A percentile compares a stretch with the other conserved stretches of the same genome.
phyloP scores from a whole-genome alignment of 352 stramenopile species.

The Globisporangium spinosum region DNA sequence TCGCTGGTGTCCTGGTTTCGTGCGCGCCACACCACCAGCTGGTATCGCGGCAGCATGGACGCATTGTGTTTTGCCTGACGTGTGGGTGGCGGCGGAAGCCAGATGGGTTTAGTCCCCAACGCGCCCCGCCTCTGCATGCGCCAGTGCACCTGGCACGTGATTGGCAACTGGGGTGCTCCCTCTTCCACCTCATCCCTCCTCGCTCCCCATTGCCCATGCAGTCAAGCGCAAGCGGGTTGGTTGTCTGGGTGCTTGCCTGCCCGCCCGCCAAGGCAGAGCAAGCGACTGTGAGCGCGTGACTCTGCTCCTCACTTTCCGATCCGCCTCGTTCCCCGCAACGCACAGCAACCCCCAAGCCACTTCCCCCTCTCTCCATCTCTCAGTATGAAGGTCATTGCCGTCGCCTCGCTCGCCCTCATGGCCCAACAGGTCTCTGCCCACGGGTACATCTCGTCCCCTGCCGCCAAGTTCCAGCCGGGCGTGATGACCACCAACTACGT shows the following conservation, averaged over 20 bases:
- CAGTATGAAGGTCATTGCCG: conserved; percentile 22
- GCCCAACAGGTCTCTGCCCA: conserved; percentile 26
- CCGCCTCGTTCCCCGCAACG: not conserved
- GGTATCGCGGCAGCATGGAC: not conserved
- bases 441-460: conserved; percentile 36
- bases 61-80: not conserved
- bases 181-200: not conserved
- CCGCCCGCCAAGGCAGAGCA: not conserved
- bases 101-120: not conserved
- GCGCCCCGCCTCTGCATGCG: conserved; percentile 2
- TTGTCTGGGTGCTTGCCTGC: not conserved
- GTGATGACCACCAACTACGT: conserved; percentile 16
- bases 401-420: conserved; percentile 22
- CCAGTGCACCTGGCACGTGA: not conserved
- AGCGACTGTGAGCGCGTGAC: not conserved
- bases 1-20: not conserved
- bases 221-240: not conserved
- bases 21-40: not conserved
- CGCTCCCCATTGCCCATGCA: not conserved
- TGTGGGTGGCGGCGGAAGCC: not conserved
- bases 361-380: not conserved
- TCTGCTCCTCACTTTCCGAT: conserved; percentile 7
- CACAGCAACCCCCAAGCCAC: not conserved
- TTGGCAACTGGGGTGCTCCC: not conserved
- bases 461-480: conserved; percentile 13